Percentiles rank a stretch among this genome's conserved stretches.
Conservation (phyloP, 1,284 basidiomycete species). For the Malassezia furfur region DNA sequence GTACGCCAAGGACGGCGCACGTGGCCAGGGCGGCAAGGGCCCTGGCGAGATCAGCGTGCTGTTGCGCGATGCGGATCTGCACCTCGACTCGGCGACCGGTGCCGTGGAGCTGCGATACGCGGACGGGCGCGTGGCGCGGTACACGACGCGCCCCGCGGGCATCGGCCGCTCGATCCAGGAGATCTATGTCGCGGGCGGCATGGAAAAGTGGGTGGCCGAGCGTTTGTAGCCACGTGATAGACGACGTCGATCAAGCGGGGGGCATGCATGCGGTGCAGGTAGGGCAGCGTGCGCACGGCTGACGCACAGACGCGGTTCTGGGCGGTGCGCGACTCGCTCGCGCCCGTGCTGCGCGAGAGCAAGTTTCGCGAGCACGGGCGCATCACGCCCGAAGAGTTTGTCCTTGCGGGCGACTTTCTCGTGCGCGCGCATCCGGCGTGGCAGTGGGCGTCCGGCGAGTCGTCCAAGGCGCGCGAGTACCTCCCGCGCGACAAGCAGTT, state of each 20-base stretch:
- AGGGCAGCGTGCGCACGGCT: slow-evolving; percentile 6
- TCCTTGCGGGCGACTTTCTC: slow-evolving; percentile 44
- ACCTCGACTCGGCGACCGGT: slow-evolving; percentile 28
- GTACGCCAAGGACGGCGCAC: slow-evolving; percentile 63
- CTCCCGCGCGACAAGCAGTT: slow-evolving; percentile 92
- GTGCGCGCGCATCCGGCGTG: slow-evolving; percentile 46
- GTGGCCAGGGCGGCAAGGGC: slow-evolving; percentile 53
- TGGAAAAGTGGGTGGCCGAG: slow-evolving; percentile 44
- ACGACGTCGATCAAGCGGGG: background rate
- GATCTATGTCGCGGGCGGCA: slow-evolving; percentile 42
- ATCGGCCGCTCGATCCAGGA: slow-evolving; percentile 45
- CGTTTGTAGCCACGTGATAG: slow-evolving; percentile 16
- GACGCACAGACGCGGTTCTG: slow-evolving; percentile 65
- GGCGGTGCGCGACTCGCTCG: slow-evolving; percentile 90
- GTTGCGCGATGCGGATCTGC: slow-evolving; percentile 23
- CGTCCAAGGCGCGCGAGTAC: slow-evolving; percentile 75
- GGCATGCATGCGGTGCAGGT: slow-evolving; percentile 2
- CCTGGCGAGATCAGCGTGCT: slow-evolving; percentile 35
- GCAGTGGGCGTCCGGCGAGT: slow-evolving; percentile 52
- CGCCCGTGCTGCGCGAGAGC: slow-evolving; percentile 89
- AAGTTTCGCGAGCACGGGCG: slow-evolving; percentile 98
- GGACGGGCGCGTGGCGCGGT: slow-evolving; percentile 19
- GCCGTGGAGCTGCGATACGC: slow-evolving; percentile 14
- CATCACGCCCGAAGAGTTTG: slow-evolving; percentile 63
- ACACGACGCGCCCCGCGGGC: slow-evolving; percentile 38